These are phyloP conservation scores for Leonotis leonurus DNA, from an alignment of 257 asterid species.

Conservation along the genomic window DNA sequence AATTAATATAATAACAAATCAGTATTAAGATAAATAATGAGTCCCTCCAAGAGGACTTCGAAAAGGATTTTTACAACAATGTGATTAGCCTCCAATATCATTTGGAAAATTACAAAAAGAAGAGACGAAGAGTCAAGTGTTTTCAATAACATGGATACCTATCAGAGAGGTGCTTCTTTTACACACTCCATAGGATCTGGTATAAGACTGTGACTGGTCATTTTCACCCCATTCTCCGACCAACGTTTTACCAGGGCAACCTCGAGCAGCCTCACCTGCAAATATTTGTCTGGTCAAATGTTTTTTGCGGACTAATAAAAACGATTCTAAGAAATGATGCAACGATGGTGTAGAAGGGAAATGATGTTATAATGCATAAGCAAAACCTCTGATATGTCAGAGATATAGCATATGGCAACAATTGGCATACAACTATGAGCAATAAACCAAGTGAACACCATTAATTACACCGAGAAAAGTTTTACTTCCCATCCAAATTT, in stretches of 20 bases:
- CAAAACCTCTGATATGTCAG: not conserved
- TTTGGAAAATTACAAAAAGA: not conserved
- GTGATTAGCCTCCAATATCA: too few species aligned
- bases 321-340: not conserved
- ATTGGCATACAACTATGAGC: not conserved
- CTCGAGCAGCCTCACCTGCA: conserved; percentile 66
- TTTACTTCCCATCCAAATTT: not conserved
- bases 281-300: conserved; percentile 12
- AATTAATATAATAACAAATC: too few species aligned
- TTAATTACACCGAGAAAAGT: not conserved
- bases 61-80: too few species aligned
- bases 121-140: not conserved
- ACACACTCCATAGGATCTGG: conserved; percentile 38
- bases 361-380: not conserved
- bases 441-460: not conserved
- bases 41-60: too few species aligned
- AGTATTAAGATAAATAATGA: too few species aligned
- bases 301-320: not conserved
- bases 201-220: conserved; percentile 39
- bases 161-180: conserved; percentile 36
- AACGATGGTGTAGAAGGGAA: not conserved
- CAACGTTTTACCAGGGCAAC: conserved; percentile 47
- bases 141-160: not conserved
- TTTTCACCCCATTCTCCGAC: conserved; percentile 42
- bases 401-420: not conserved